Percentiles rank a stretch among this genome's conserved stretches.
These are phyloP conservation scores for Tetracentron sinense DNA, from an alignment of 164 flowering plant genomes.

Conservation along the genomic window DNA sequence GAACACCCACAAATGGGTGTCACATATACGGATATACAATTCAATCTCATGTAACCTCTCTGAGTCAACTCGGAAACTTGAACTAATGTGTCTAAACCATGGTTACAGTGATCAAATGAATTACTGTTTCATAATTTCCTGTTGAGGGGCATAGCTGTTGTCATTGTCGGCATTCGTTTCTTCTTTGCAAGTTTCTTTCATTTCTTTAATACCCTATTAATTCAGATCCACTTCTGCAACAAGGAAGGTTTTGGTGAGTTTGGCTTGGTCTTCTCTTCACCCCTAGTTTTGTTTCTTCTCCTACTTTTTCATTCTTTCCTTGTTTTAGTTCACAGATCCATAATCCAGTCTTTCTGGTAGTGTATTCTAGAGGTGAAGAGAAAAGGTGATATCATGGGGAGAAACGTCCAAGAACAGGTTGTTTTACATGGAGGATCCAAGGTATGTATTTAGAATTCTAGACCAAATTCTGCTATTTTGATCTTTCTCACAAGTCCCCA, in stretches of 20 bases:
- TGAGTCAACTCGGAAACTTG: not conserved
- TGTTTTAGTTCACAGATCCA: not conserved
- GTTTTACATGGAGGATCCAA: constrained; percentile 26
- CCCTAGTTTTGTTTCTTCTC: not conserved
- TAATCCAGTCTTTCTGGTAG: not conserved
- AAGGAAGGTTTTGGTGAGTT: not conserved
- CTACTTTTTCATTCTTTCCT: not conserved
- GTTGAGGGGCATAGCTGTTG: too few relatives aligned
- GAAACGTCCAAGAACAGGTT: constrained; percentile 20
- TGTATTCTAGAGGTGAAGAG: not conserved
- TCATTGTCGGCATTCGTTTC: not conserved
- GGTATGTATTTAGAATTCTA: constrained; percentile 22
- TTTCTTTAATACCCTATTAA: not conserved
- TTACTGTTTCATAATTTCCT: not conserved
- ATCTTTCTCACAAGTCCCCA: not conserved
- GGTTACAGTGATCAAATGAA: not conserved
- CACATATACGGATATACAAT: too few relatives aligned
- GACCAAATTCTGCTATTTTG: not conserved
- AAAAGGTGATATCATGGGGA: not conserved
- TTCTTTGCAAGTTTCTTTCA: not conserved
- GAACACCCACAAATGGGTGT: too few relatives aligned
- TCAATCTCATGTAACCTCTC: not conserved
- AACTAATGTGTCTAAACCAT: not conserved
- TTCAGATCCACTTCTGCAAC: not conserved
- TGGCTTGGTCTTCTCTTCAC: not conserved